Conservation (phyloP, 306 rosid genomes). For the Begonia peltatifolia region DNA sequence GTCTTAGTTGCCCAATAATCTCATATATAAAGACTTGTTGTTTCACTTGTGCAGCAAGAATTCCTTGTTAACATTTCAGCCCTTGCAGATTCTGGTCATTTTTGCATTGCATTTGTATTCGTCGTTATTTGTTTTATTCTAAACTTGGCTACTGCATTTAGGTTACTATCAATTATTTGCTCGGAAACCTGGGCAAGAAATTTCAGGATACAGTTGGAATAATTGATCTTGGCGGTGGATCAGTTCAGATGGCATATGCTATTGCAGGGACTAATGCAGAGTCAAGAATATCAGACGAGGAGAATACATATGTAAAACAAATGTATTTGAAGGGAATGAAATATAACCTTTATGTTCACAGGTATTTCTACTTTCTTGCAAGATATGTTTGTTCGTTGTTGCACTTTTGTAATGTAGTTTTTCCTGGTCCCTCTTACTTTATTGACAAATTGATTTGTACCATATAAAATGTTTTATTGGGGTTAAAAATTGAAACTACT, state of each 20-base stretch:
- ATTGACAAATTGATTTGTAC: too few relatives aligned
- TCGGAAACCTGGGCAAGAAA: conserved; percentile 70
- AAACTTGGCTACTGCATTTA: conserved; percentile 20
- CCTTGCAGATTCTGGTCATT: too few relatives aligned
- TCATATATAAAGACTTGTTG: too few relatives aligned
- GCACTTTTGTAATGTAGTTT: too few relatives aligned
- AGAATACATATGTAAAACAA: conserved; percentile 47
- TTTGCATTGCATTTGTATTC: too few relatives aligned
- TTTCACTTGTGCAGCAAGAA: too few relatives aligned
- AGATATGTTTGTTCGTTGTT: too few relatives aligned
- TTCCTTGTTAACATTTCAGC: too few relatives aligned
- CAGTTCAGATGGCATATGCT: conserved; percentile 98
- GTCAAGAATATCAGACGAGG: conserved; percentile 45
- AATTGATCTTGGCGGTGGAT: conserved; percentile 98
- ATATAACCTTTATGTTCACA: conserved; percentile 89
- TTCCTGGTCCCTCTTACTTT: too few relatives aligned
- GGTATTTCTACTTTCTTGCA: conserved; percentile 29
- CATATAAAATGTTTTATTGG: too few relatives aligned
- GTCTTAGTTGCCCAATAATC: too few relatives aligned
- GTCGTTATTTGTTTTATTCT: background rate
- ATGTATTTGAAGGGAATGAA: conserved; percentile 60
- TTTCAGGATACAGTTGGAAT: conserved; percentile 73
- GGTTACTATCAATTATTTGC: conserved; percentile 79
- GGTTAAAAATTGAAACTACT: too few relatives aligned
- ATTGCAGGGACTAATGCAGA: conserved; percentile 69